phyloP scores from a whole-genome alignment of 441 rosid species.

The Monsonia emarginata region DNA sequence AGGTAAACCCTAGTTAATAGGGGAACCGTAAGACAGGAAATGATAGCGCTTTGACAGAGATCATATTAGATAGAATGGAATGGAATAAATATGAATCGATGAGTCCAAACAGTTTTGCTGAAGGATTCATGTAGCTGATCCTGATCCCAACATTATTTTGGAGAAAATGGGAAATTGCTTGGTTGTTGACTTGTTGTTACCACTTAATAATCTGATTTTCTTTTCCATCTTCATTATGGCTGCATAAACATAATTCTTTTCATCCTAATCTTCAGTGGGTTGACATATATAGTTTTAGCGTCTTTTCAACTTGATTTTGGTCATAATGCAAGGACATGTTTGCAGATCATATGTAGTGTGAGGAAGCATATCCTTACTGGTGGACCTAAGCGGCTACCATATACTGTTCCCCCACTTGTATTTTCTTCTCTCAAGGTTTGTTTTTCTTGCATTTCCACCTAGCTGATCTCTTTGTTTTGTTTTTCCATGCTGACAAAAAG shows the following conservation, averaged over 20 bases:
- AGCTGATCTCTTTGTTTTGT: slow-evolving; percentile 6
- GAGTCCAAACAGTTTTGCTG: no score
- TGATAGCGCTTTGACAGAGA: no score
- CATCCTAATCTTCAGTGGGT: not conserved
- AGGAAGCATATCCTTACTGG: slow-evolving; percentile 75
- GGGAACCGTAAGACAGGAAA: no score
- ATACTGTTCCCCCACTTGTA: slow-evolving; percentile 79
- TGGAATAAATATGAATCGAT: no score
- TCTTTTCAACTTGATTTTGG: not conserved
- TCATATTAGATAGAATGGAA: no score
- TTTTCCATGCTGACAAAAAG: not conserved
- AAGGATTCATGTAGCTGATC: not conserved
- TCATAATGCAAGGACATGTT: slow-evolving; percentile 7
- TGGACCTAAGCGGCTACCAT: slow-evolving; percentile 75
- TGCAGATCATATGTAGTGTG: slow-evolving; percentile 63
- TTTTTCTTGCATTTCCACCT: slow-evolving; percentile 24
- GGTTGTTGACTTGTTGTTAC: not conserved
- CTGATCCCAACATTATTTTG: not conserved
- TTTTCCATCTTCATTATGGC: not conserved
- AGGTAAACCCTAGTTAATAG: no score
- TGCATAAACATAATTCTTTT: not conserved
- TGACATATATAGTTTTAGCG: not conserved
- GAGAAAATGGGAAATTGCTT: not conserved
- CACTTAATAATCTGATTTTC: slow-evolving; percentile 2
- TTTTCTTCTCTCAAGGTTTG: slow-evolving; percentile 86